Evolutionary conservation across 108 stramenopile species (phyloP).

Genomic region (Cyclotella kingstonii): DNA sequence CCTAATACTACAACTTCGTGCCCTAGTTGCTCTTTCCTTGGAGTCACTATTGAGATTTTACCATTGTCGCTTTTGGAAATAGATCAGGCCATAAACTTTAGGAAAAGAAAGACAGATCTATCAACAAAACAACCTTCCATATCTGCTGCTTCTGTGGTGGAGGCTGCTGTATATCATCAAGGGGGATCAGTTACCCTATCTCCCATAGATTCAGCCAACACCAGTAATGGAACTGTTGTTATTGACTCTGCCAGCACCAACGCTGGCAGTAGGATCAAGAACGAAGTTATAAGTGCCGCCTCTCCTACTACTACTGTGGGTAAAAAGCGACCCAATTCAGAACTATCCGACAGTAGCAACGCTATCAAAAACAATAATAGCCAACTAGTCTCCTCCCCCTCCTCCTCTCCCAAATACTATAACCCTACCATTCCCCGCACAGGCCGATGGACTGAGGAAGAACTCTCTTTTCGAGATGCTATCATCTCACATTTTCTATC

Average conservation of each 20-base stretch:
- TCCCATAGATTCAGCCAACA: no score
- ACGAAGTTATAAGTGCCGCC: neutral
- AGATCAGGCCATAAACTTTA: slow-evolving; percentile 4
- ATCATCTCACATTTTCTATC: slow-evolving; percentile 64
- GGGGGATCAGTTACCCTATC: no score
- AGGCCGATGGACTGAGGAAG: slow-evolving; percentile 85
- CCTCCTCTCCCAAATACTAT: slow-evolving; percentile 21
- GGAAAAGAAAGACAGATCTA: no score
- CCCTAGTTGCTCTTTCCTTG: neutral
- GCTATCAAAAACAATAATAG: neutral
- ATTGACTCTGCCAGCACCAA: neutral
- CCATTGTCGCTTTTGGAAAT: slow-evolving; percentile 11
- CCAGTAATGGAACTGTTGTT: no score
- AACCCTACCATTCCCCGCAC: slow-evolving; percentile 54
- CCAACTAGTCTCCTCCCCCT: neutral
- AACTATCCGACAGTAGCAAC: neutral
- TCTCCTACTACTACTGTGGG: neutral
- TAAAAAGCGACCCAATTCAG: slow-evolving; percentile 5
- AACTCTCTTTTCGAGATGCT: slow-evolving; percentile 72
- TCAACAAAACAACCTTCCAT: neutral
- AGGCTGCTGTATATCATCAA: no score
- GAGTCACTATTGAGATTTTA: neutral
- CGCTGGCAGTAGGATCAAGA: neutral
- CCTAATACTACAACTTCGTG: no score
- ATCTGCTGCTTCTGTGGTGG: neutral